Percentiles rank a stretch among this genome's conserved stretches.
phyloP scores from a whole-genome alignment of 805 yeast species.

The Kodamaea hsintzibuensis region DNA sequence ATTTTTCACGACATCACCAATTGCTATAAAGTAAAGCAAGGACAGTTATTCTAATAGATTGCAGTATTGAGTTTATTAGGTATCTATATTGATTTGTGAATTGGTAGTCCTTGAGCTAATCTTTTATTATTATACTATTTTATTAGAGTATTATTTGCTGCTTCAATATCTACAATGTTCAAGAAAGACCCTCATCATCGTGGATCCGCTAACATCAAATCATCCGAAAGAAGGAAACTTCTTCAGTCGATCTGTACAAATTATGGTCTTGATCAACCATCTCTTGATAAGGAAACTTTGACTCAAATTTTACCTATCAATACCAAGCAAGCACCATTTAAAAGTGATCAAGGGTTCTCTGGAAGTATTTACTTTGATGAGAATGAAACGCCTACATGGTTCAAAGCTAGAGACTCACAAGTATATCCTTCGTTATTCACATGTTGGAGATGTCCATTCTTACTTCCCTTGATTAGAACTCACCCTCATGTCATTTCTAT shows the following conservation, averaged over 20 bases:
- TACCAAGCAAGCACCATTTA: conserved; percentile 64
- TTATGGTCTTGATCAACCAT: conserved; percentile 40
- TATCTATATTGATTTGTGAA: too few relatives aligned
- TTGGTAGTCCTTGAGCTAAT: too few relatives aligned
- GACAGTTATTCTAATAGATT: too few relatives aligned
- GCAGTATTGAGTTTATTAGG: not conserved
- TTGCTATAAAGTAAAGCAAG: not conserved
- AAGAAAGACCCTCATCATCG: conserved; percentile 49
- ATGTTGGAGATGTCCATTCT: conserved; percentile 65
- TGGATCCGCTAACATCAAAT: conserved; percentile 75
- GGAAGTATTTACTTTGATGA: conserved; percentile 70
- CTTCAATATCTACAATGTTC: conserved; percentile 26
- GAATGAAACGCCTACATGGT: conserved; percentile 70
- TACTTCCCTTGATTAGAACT: conserved; percentile 70
- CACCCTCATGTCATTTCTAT: conserved; percentile 72
- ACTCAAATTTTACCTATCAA: conserved; percentile 48
- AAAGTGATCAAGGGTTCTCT: conserved; percentile 47
- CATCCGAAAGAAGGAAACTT: conserved; percentile 71
- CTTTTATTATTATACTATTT: not conserved
- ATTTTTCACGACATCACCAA: not conserved
- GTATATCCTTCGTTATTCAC: conserved; percentile 72
- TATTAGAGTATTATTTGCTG: not conserved
- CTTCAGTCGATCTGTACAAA: conserved; percentile 42
- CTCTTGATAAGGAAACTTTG: conserved; percentile 44
- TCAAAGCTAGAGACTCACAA: conserved; percentile 56